These are phyloP conservation scores for Nemania diffusa DNA, from an alignment of 2,329 filamentous ascomycete genomes.

Conservation along the genomic window DNA sequence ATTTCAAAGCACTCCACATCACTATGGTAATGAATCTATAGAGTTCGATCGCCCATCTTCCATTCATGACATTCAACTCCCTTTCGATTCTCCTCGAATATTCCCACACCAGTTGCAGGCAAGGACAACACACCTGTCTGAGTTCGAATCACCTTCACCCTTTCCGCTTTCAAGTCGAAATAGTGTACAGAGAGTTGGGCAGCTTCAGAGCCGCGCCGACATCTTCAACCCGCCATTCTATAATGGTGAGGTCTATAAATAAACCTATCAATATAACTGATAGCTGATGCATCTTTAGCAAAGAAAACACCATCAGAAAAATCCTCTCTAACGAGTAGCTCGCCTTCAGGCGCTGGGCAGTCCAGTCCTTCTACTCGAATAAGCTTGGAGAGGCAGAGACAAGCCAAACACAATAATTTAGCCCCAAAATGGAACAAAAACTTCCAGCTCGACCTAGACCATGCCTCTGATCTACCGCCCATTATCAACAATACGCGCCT, in stretches of 20 bases:
- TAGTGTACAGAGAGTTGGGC: constrained; percentile 34
- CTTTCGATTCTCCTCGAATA: neutral
- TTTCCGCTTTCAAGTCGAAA: constrained; percentile 33
- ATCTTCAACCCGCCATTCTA: constrained; percentile 40
- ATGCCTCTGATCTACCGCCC: constrained; percentile 48
- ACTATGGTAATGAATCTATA: constrained; percentile 7
- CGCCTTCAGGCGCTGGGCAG: constrained; percentile 38
- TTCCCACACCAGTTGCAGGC: constrained; percentile 10
- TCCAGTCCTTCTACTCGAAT: constrained; percentile 48
- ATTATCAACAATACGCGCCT: constrained; percentile 55
- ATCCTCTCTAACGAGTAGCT: constrained; percentile 41
- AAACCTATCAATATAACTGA: neutral
- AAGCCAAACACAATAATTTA: constrained; percentile 29
- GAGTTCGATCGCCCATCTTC: neutral
- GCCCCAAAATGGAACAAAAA: constrained; percentile 39
- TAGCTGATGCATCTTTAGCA: constrained; percentile 36
- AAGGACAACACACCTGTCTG: neutral
- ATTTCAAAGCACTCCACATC: constrained; percentile 33
- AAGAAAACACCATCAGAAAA: constrained; percentile 36
- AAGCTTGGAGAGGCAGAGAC: constrained; percentile 36
- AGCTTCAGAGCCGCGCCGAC: constrained; percentile 37
- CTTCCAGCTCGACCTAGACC: constrained; percentile 41
- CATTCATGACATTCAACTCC: neutral
- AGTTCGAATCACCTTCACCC: constrained; percentile 25
- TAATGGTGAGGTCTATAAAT: constrained; percentile 35